Conservation (phyloP, 83 land plant species). For the Thuja plicata region DNA sequence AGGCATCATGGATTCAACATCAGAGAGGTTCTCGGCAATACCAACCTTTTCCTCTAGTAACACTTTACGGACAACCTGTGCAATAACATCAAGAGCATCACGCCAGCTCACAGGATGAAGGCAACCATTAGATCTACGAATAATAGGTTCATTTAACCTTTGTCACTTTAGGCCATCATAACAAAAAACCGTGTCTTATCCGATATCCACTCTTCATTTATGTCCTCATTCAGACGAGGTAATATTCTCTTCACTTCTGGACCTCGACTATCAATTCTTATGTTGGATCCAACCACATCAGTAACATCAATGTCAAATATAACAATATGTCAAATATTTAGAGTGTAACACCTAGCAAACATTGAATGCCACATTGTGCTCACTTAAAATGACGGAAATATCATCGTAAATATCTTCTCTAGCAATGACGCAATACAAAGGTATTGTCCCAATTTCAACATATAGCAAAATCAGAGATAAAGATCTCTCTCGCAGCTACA, state of each 20-base stretch:
- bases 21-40: conserved; percentile 89
- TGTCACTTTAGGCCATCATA: conserved; percentile 98
- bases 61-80: conserved; percentile 63
- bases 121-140: conserved; percentile 85
- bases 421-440: no score
- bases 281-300: conserved; percentile 99
- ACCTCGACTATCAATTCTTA: conserved; percentile 95
- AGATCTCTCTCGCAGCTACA: no score
- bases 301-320: conserved; percentile 94
- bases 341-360: no score
- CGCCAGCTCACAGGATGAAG: conserved; percentile 88
- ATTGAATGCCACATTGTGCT: no score
- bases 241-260: conserved; percentile 97
- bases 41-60: conserved; percentile 90
- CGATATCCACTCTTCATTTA: conserved; percentile 98
- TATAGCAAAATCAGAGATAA: no score
- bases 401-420: no score
- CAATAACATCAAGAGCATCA: conserved; percentile 87
- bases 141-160: conserved; percentile 95
- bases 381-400: no score
- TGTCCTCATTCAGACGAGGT: conserved; percentile 97
- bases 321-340: no score
- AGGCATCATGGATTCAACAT: conserved; percentile 99
- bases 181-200: conserved; percentile 94
- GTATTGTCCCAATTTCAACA: no score